Conservation (phyloP, 768 basidiomycete species). For the Trametes cingulata region DNA sequence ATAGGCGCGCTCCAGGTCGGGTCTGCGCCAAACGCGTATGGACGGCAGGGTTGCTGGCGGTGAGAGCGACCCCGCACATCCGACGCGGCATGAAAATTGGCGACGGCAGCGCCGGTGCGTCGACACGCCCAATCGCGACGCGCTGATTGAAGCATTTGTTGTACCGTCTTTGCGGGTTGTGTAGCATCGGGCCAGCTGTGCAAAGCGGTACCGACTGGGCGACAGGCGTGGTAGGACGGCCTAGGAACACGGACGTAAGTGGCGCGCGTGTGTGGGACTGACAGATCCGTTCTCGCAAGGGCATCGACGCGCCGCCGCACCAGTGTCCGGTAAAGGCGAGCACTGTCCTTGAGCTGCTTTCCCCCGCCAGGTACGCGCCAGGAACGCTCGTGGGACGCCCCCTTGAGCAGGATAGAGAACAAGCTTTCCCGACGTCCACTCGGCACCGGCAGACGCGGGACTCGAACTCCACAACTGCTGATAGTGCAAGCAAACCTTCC, state of each 20-base stretch:
- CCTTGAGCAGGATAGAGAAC: not conserved
- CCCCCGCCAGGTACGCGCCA: not conserved
- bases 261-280: not conserved
- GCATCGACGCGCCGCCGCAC: not conserved
- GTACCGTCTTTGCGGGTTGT: constrained; percentile 11
- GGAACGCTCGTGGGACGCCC: not conserved
- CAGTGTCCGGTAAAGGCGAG: not conserved
- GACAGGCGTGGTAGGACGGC: constrained; percentile 5
- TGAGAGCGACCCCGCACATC: not conserved
- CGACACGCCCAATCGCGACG: constrained; percentile 1
- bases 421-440: not conserved
- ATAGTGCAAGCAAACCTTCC: not conserved
- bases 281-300: constrained; percentile 6
- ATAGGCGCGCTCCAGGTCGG: not conserved
- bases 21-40: not conserved
- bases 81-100: not conserved
- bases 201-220: not conserved
- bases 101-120: not conserved
- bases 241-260: not conserved
- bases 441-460: not conserved
- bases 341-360: not conserved
- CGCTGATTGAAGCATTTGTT: constrained; percentile 7
- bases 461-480: not conserved
- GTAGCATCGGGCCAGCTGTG: not conserved
- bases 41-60: not conserved